Percentiles rank a stretch among this genome's conserved stretches.
These are phyloP conservation scores for Paramecium tetraurelia DNA, from an alignment of 73 alveolate species.

Conservation along the genomic window DNA sequence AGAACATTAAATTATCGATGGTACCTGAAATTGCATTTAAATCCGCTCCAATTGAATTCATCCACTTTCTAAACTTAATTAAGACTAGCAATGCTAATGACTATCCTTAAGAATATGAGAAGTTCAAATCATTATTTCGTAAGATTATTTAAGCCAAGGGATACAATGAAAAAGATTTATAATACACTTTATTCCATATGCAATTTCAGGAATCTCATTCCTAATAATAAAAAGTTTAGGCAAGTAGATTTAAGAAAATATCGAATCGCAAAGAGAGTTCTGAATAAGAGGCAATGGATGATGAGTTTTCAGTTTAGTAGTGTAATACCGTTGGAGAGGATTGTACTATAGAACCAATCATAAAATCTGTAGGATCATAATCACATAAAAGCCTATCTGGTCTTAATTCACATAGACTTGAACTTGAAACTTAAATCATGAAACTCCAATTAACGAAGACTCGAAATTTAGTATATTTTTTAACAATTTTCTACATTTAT, in stretches of 20 bases:
- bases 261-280: not conserved
- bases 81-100: not conserved
- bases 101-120: not conserved
- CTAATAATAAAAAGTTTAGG: not conserved
- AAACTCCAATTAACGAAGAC: not conserved
- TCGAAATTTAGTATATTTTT: not conserved
- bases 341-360: not conserved
- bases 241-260: not conserved
- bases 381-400: not conserved
- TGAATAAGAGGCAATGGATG: not conserved
- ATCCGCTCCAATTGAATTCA: slow-evolving; percentile 18
- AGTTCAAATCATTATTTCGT: not conserved
- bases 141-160: not conserved
- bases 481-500: not conserved
- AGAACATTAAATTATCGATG: not conserved
- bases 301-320: not conserved
- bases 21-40: slow-evolving; percentile 2
- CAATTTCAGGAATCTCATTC: not conserved
- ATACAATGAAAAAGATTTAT: not conserved
- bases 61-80: not conserved
- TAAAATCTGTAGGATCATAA: not conserved
- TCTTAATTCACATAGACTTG: not conserved
- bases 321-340: not conserved
- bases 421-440: not conserved
- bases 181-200: not conserved